Base-by-base conservation (phyloP, 1,139 yeast species). In the Hanseniaspora sp. region DNA sequence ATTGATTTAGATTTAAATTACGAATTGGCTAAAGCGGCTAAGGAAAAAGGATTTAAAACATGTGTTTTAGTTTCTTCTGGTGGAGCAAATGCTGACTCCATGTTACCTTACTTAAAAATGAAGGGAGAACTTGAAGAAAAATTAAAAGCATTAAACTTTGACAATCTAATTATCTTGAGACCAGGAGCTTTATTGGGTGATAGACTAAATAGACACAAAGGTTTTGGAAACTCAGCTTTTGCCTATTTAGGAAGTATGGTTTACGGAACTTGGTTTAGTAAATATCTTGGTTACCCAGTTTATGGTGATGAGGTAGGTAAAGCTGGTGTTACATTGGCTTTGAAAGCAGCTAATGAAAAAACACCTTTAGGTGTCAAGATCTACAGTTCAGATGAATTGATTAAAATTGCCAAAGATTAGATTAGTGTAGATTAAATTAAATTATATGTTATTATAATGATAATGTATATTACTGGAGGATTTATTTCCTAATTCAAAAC, bases 1-100 rank as follows among this genome's bases (percentile, higher is more conserved):
- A 80, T 86, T 58, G 95, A 86, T 62, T 77, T 80, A 61, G 94
- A 84, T 48, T 69, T 80, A 59, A 86, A 84, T 63, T 67, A 76
- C 44, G 77, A 72, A 35, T 68, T 82, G 43, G 92, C 94, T 6
- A 74, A 78, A 62, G 82, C 81, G 7, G 95, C 95, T 0, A 82
- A 78, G 63, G 78, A 71, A 5, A 74, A 76, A 1, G 90, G 90
- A 0, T 78, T 78, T 58, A 73, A 75, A 42, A 82, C 86, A 0
- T 79, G 76, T 59, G 80, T 86, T 6, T 65, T 86, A 31, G 75
- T 86, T 5, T 79, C 87, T 1, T 69, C 86, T 1, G 55, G 62
- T 0, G 86, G 86, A 5, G 86, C 95, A 0, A 71, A 69, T 57
- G 60, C 75, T 1, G 60, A 62, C 34, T 82, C 92, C 0, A 61